These are phyloP conservation scores for Cyclotella choctawhatcheeana DNA, from an alignment of 108 stramenopile genomes.

Conservation along the genomic window DNA sequence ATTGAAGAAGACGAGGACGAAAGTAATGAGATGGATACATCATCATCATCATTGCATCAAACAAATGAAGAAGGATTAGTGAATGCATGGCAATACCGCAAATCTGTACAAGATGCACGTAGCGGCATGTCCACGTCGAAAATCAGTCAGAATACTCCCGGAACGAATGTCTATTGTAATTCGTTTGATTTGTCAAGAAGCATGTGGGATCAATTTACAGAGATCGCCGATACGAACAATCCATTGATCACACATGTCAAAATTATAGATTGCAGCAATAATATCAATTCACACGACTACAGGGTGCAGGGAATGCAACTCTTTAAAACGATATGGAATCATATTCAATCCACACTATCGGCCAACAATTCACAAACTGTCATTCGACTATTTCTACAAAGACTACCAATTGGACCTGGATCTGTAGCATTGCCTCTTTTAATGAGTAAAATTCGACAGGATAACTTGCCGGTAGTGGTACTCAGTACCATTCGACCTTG, in stretches of 20 bases:
- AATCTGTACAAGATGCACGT: slow-evolving; percentile 74
- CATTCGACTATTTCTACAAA: slow-evolving; percentile 68
- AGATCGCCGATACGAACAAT: slow-evolving; percentile 8
- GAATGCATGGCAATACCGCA: slow-evolving; percentile 89
- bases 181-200: slow-evolving; percentile 78
- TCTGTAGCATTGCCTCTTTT: slow-evolving; percentile 70
- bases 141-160: neutral
- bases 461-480: slow-evolving; percentile 72
- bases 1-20: slow-evolving; percentile 52
- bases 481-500: slow-evolving; percentile 64
- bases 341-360: slow-evolving; percentile 34
- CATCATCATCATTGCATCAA: slow-evolving; percentile 7
- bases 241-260: slow-evolving; percentile 27
- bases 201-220: slow-evolving; percentile 70
- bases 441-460: slow-evolving; percentile 64
- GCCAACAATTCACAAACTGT: slow-evolving; percentile 41
- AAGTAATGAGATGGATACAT: slow-evolving; percentile 38
- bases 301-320: slow-evolving; percentile 39
- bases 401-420: slow-evolving; percentile 50
- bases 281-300: neutral
- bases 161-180: slow-evolving; percentile 64
- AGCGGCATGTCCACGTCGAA: slow-evolving; percentile 38
- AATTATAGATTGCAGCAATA: slow-evolving; percentile 34
- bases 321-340: slow-evolving; percentile 41
- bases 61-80: slow-evolving; percentile 62